A percentile compares a stretch with the other conserved stretches of the same genome.
These are phyloP conservation scores for Jatropha curcas DNA, from an alignment of 345 rosid species.

Conservation along the genomic window DNA sequence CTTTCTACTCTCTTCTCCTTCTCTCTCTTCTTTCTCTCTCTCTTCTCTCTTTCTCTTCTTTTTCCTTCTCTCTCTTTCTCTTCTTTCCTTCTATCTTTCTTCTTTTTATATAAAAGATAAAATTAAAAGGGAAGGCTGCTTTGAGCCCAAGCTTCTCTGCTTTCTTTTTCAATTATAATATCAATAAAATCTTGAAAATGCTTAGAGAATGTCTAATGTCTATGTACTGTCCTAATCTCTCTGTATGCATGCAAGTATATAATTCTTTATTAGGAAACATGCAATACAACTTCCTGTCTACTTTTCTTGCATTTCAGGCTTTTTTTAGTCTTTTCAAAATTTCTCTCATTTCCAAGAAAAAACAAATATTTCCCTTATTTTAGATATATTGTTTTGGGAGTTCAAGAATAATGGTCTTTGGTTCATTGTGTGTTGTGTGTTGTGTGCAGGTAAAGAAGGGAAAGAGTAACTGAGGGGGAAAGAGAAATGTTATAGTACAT, in stretches of 20 bases:
- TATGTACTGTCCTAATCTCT: constrained; percentile 18
- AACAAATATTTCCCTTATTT: too few relatives aligned
- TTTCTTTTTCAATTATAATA: constrained; percentile 1
- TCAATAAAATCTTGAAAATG: constrained; percentile 12
- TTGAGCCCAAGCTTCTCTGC: constrained; percentile 54
- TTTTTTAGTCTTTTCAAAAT: constrained; percentile 20
- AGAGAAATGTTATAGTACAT: background rate
- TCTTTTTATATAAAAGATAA: too few relatives aligned
- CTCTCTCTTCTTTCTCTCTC: too few relatives aligned
- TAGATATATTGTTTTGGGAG: constrained; percentile 23
- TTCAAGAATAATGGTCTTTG: constrained; percentile 12
- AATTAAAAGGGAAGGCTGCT: constrained; percentile 36
- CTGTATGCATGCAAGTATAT: constrained; percentile 35
- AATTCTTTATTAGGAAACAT: constrained; percentile 16
- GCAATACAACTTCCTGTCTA: constrained; percentile 20
- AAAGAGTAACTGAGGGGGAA: background rate
- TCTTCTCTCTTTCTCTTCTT: too few relatives aligned
- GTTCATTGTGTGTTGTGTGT: constrained; percentile 20
- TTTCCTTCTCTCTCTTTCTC: too few relatives aligned
- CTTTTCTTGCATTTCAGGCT: constrained; percentile 29
- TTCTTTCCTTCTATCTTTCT: too few relatives aligned
- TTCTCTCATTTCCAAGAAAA: background rate
- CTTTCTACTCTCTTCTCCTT: too few relatives aligned
- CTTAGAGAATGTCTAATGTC: background rate
- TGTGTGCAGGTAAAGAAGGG: background rate